Evolutionary conservation across 495 filamentous ascomycete genomes (phyloP), one percentile per base, ranked within the genome.

Genomic region (Talaromyces liani): DNA sequence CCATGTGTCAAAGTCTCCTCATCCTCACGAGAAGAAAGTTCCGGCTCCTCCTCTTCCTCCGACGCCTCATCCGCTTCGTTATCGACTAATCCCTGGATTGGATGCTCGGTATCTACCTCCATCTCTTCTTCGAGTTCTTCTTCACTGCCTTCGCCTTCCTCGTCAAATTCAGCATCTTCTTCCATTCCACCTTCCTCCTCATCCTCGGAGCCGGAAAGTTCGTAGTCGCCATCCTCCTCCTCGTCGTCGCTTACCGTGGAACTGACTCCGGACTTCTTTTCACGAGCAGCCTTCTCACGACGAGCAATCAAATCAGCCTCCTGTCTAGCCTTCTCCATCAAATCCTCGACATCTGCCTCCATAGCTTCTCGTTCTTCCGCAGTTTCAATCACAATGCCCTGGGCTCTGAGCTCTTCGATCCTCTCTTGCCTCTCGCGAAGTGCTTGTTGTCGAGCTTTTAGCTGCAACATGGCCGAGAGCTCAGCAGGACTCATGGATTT

Each of bases 331-430:
- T 87, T 91, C 29, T 93, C 88, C 34, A 98, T 80, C 41, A 97
- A 80, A 66, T 97, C 87, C 65, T 98, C 95, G 22, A 97, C 84
- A 63, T 92, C 85, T 27, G 88, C 86, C 70, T 88, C 85, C 70
- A 93, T 88, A 12, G 86, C 85, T 65, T 89, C 87, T 63, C 90
- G 82, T 67, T 99, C 92, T 72, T 96, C 94, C 4, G 86, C 84
- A 1, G 91, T 96, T 66, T 90, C 88, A n/a, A 97, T 79, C 49
- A 89, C 77, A 16, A 98, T 80, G 33, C 94, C 94, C 70, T 88
- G 90, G 20, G 87, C 86, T 61, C 83, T 81, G 25, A 98, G 79
- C 64, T 88, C 84, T 64, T 90, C 85, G 16, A 98, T 82, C 63
- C 87, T 88, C 66, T 91, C 88, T 53, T 87, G 85, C n/a, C 91